phyloP scores from a whole-genome alignment of 2,329 filamentous ascomycete genomes.

The Penicillium hesseltinei region DNA sequence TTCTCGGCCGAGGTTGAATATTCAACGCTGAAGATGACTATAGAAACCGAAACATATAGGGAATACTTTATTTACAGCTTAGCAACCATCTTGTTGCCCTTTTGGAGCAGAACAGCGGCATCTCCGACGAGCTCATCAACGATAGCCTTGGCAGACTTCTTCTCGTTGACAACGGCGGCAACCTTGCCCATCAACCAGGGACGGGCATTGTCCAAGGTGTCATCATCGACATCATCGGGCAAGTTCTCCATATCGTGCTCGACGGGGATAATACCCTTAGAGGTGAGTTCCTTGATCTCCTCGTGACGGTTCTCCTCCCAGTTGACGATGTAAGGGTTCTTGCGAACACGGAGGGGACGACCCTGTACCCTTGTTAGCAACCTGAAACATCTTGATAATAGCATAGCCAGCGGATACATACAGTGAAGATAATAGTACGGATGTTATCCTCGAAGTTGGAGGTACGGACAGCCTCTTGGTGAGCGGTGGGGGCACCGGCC shows the following conservation, averaged over 20 bases:
- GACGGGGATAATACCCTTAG: constrained; percentile 87
- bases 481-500: constrained; percentile 85
- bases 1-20: neutral
- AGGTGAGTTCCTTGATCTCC: constrained; percentile 90
- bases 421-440: constrained; percentile 95
- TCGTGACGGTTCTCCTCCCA: constrained; percentile 89
- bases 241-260: constrained; percentile 91
- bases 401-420: constrained; percentile 24
- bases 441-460: constrained; percentile 93
- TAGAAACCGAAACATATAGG: neutral
- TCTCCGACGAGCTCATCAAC: constrained; percentile 91
- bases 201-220: constrained; percentile 85
- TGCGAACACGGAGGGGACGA: constrained; percentile 87
- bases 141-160: constrained; percentile 84
- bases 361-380: constrained; percentile 50
- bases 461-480: constrained; percentile 93
- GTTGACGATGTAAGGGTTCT: constrained; percentile 88
- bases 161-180: constrained; percentile 88
- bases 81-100: constrained; percentile 64
- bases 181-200: constrained; percentile 97
- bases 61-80: constrained; percentile 59
- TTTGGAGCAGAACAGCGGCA: constrained; percentile 68
- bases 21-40: constrained; percentile 12
- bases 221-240: constrained; percentile 69
- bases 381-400: neutral